Evolutionary conservation across 2,329 filamentous ascomycete genomes (phyloP).

Genomic region (Eurotiales sp.): DNA sequence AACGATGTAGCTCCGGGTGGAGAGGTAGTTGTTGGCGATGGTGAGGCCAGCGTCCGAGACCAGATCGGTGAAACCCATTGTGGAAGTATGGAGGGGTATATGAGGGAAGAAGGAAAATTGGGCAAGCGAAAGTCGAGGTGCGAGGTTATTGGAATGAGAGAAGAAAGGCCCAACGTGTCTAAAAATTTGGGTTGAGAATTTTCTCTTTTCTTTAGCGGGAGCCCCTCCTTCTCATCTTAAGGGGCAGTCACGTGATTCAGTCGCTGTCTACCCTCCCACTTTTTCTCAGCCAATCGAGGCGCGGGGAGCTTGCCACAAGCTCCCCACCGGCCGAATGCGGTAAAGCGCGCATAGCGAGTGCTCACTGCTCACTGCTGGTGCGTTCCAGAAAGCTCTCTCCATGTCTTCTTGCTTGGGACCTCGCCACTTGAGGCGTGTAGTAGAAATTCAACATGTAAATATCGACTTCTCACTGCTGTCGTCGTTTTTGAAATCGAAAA

Average conservation of each 20-base stretch:
- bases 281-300: not conserved
- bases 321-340: not conserved
- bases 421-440: no score
- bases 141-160: conserved; percentile 23
- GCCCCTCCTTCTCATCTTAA: conserved; percentile 20
- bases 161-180: conserved; percentile 27
- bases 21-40: conserved; percentile 47
- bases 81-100: conserved; percentile 22
- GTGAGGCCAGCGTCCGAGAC: conserved; percentile 60
- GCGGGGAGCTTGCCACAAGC: not conserved
- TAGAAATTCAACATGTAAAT: not conserved
- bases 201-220: conserved; percentile 21
- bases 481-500: not conserved
- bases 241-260: conserved; percentile 27
- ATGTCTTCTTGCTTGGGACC: conserved; percentile 7
- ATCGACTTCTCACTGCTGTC: not conserved
- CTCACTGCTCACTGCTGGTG: no score
- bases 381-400: conserved; percentile 36
- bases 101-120: conserved; percentile 18
- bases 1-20: conserved; percentile 73
- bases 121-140: conserved; percentile 16
- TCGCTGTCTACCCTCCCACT: conserved; percentile 6
- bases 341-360: not conserved
- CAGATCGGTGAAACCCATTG: conserved; percentile 66
- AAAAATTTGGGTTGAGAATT: conserved; percentile 20